These are phyloP conservation scores for Bathelium albidoporum DNA, from an alignment of 495 filamentous ascomycete genomes.

Conservation along the genomic window DNA sequence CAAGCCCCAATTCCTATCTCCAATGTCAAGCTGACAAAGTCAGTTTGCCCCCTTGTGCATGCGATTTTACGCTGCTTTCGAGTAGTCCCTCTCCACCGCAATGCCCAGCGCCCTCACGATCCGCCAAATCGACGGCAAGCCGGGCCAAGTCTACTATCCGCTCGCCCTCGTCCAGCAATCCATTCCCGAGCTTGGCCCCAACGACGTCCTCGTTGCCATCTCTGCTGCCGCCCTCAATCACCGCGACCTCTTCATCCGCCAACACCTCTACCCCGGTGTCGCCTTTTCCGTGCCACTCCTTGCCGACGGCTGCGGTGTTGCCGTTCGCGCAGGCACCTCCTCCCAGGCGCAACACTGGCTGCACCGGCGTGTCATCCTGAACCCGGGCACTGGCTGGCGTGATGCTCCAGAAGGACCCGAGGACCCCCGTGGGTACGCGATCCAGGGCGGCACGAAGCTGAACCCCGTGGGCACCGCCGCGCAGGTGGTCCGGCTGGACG, in stretches of 20 bases:
- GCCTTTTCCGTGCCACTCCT: slow-evolving; percentile 67
- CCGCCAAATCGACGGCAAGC: slow-evolving; percentile 59
- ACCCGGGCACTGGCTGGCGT: slow-evolving; percentile 66
- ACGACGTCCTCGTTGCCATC: slow-evolving; percentile 59
- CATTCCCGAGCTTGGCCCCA: slow-evolving; percentile 45
- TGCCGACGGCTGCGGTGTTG: slow-evolving; percentile 66
- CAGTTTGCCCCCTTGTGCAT: no score
- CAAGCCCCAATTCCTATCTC: background rate
- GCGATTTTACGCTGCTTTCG: no score
- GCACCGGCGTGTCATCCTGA: slow-evolving; percentile 61
- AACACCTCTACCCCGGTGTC: slow-evolving; percentile 77
- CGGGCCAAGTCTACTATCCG: slow-evolving; percentile 79
- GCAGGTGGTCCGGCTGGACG: slow-evolving; percentile 58
- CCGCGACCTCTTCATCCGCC: slow-evolving; percentile 83
- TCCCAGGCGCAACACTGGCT: slow-evolving; percentile 41
- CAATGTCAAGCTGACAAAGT: no score
- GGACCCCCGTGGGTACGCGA: slow-evolving; percentile 46
- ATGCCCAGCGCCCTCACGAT: slow-evolving; percentile 50
- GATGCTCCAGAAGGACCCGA: slow-evolving; percentile 63
- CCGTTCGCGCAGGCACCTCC: slow-evolving; percentile 51
- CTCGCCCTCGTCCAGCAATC: slow-evolving; percentile 24
- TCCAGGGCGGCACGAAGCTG: slow-evolving; percentile 59
- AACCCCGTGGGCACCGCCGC: slow-evolving; percentile 58
- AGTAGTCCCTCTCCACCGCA: no score
- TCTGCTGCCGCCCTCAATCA: slow-evolving; percentile 78